Base-by-base conservation (phyloP, 345 rosid species). In the Euphorbia tirucalli region DNA sequence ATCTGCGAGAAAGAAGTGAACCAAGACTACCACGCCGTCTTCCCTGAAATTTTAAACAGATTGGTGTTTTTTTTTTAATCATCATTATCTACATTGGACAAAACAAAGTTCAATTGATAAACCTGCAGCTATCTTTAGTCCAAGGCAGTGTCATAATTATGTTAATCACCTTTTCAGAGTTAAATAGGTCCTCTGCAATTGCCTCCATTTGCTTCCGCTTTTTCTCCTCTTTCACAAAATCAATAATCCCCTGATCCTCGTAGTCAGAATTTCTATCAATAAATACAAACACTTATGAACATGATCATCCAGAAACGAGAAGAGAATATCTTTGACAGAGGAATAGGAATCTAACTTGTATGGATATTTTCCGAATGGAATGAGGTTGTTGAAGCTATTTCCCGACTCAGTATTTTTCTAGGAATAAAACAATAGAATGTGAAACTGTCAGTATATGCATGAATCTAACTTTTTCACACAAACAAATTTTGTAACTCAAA, bases 151-250 rank as follows among this genome's bases (percentile, higher is more conserved):
- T 65, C 64, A 27, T 19, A 58, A 66, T 35, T 24, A 24, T 11
- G 19, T 19, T 41, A 32, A 49, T 82, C 56, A 91, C 98, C 93
- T 84, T 90, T 73, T 86, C 90, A 76, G 66, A 79, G 77, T 85
- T 82, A 64, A 94, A 94, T 66, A 94, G 75, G 71, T 94, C 96
- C 77, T 94, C 98, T 31, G 95, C 96, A 73, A 87, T 69, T 63
- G 98, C 95, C 80, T 94, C 97, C 88, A 76, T 73, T 77, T 94
- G 87, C 85, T 89, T 92, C 75, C 92, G 86, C 76, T 77, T 92
- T 77, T 85, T 90, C 80, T 94, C 98, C 87, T 90, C 93, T 78
- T 82, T 90, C 76, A 89, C 64, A 58, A 78, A 83, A 64, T 85
- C 84, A 22, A 75, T 82, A 76, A 83, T 67, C 11, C 85, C 92